Percentiles rank a stretch among this genome's conserved stretches.
phyloP scores from a whole-genome alignment of 176 grass and related monocot species.

The Coix lacrymajobi region DNA sequence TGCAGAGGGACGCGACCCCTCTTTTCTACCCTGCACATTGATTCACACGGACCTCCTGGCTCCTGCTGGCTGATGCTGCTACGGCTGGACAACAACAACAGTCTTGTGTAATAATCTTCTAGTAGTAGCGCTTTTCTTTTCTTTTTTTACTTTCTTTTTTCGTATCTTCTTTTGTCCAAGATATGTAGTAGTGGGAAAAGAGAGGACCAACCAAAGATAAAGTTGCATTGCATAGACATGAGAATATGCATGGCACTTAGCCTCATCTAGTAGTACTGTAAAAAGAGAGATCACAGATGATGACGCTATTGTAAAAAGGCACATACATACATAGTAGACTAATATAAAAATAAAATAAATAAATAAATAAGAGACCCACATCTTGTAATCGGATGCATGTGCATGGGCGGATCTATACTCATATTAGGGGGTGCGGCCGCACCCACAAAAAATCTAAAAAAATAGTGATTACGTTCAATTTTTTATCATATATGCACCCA shows the following conservation, averaged over 20 bases:
- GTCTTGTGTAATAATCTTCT: slow-evolving; percentile 26
- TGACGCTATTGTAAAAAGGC: slow-evolving; percentile 65
- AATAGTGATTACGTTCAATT: too few species aligned
- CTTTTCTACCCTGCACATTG: slow-evolving; percentile 87
- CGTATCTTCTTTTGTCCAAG: slow-evolving; percentile 1
- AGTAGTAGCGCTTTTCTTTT: not conserved
- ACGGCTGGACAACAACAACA: not conserved
- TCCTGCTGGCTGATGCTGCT: not conserved
- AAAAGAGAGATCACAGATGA: slow-evolving; percentile 25
- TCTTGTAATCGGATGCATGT: slow-evolving; percentile 52
- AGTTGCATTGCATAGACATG: slow-evolving; percentile 37
- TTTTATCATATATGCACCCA: too few species aligned
- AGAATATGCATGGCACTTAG: slow-evolving; percentile 61
- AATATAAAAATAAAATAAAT: slow-evolving; percentile 6
- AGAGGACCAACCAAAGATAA: slow-evolving; percentile 36
- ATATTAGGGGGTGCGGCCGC: too few species aligned
- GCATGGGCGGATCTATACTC: too few species aligned
- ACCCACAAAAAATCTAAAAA: too few species aligned
- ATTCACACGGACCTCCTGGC: not conserved
- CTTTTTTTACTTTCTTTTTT: not conserved
- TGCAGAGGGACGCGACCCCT: slow-evolving; percentile 70
- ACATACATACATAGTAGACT: not conserved
- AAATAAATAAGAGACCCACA: slow-evolving; percentile 33
- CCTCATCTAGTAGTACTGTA: slow-evolving; percentile 35
- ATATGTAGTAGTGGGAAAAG: slow-evolving; percentile 9